Evolutionary conservation across 306 rosid species (phyloP).

Genomic region (Begonia peltatifolia): DNA sequence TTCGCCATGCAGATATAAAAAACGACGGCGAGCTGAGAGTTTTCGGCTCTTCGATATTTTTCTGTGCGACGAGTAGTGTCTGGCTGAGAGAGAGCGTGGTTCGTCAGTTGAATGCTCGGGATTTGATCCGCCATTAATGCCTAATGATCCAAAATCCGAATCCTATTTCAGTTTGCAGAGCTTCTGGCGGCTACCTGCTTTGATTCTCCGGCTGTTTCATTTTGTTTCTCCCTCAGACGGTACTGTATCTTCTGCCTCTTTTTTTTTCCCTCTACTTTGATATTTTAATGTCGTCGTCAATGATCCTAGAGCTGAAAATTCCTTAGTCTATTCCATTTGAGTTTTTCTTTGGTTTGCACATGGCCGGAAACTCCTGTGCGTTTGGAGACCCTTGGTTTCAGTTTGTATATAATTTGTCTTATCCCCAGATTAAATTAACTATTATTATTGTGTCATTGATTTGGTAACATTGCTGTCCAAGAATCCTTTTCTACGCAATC

Average conservation of each 20-base stretch:
- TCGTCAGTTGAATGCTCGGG: neutral
- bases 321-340: neutral
- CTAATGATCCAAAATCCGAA: neutral
- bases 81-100: neutral
- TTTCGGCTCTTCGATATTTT: neutral
- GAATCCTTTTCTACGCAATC: no score
- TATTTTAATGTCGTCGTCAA: neutral
- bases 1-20: no score
- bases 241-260: conserved; percentile 1
- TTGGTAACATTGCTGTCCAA: no score
- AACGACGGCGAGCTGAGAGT: no score
- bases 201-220: neutral
- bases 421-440: no score
- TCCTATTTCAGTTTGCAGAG: no score
- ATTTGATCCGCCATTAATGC: conserved; percentile 6
- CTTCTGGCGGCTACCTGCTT: neutral
- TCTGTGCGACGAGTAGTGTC: neutral
- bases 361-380: neutral
- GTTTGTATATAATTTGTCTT: no score
- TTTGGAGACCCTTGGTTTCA: neutral
- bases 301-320: neutral
- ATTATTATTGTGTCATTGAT: no score
- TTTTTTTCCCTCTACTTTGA: neutral
- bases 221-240: neutral
- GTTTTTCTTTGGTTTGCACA: neutral